These are phyloP conservation scores for Penicillium atrosanguineum DNA, from an alignment of 495 filamentous ascomycete species.

Conservation along the genomic window DNA sequence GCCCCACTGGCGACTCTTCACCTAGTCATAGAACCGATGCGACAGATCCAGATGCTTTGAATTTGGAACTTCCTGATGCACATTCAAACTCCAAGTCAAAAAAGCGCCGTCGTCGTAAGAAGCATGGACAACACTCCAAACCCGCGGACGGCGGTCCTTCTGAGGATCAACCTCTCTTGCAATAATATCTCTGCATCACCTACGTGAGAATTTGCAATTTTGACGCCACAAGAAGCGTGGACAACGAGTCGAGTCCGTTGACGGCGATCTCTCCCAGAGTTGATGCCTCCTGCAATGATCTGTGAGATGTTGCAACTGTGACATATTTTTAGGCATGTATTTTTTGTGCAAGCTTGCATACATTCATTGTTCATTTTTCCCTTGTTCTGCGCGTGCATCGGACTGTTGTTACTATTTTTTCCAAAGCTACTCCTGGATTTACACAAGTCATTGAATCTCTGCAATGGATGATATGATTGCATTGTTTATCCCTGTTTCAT, in stretches of 20 bases:
- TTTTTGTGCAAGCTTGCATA: background rate
- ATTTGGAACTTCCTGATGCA: slow-evolving; percentile 3
- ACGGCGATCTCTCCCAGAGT: too few species aligned
- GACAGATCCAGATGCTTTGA: slow-evolving; percentile 7
- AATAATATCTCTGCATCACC: background rate
- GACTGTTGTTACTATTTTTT: background rate
- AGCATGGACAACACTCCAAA: slow-evolving; percentile 21
- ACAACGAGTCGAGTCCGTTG: too few species aligned
- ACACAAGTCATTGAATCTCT: background rate
- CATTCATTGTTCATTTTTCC: background rate
- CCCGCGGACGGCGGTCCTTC: slow-evolving; percentile 1
- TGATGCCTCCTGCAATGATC: too few species aligned
- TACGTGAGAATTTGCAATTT: background rate
- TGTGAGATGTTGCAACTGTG: background rate
- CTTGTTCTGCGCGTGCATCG: background rate
- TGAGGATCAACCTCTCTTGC: slow-evolving; percentile 25
- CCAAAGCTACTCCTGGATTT: background rate
- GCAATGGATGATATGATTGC: too few species aligned
- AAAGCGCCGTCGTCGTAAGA: slow-evolving; percentile 32
- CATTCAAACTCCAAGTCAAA: slow-evolving; percentile 13
- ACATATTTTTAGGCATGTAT: background rate
- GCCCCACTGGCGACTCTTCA: slow-evolving; percentile 1
- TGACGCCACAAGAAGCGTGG: background rate
- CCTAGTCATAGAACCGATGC: background rate
- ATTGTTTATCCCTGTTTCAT: too few species aligned